Base-by-base conservation (phyloP, 1,284 basidiomycete species). In the Ustilago lituana region DNA sequence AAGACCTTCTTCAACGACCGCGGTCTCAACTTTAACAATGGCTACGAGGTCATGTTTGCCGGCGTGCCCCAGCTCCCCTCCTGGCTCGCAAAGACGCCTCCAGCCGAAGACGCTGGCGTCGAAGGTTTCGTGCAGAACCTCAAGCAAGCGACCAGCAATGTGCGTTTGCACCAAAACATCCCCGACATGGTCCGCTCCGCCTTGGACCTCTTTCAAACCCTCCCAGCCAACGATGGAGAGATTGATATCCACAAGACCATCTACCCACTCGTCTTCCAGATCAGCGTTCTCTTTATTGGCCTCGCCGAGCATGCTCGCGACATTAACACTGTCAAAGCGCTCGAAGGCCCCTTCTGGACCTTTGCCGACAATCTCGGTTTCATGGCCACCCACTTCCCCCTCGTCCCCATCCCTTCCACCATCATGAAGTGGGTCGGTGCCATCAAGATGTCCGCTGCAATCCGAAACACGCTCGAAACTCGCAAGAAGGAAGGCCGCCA, bases 1-100 rank as follows among this genome's bases (percentile, higher is more conserved):
- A 63, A 67, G 54, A 67, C 59, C 9, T 75, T 75, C 20, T 75
- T 75, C 58, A 43, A 73, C 53, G 62, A 72, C 45, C 56, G 73
- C 7, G 55, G 47, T 2, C 43, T 68, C 33, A 37, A 73, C 32
- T 75, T 75, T 31, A 58, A 62, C 22, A 33, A 58, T 9, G 73
- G 48, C 3, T 73, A 69, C 40, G 55, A 65, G 31, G 46, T 62
- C 22, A 58, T 73, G 53, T 73, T 73, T 44, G 67, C 67, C 11
- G 71, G 71, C n/a, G 41, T 75, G 17, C 73, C 61, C 2, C 26
- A 69, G 38, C 19, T 65, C 24, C 59, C 60, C 11, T 33, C 50
- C 6, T 66, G 50, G 54, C 22, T 68, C 8, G 26, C 46, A 12
- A 57, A 38, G 3, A 38, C 39, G 7, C 48, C 56, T 12, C 47